Base-by-base conservation (phyloP, 352 stramenopile genomes). In the Elongisporangium prolatum region DNA sequence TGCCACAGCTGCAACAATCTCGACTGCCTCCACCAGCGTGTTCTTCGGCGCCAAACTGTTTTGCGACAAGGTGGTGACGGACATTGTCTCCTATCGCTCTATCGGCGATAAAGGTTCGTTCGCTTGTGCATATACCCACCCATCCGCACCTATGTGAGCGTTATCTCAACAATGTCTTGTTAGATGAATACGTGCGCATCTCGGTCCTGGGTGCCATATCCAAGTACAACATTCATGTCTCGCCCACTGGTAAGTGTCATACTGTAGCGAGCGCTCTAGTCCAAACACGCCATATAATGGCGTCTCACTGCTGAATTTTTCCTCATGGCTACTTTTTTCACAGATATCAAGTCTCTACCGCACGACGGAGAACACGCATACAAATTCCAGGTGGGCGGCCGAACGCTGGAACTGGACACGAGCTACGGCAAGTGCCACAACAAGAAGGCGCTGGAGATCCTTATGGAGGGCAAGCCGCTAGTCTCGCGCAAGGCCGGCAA, bases 11-110 rank as follows among this genome's bases (percentile, higher is more conserved):
- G 77, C 75, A 22, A 72, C 79, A 28, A 87, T 91, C 40, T 82
- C 69, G 56, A 91, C 77, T 47, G 79, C 81, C 25, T 91, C 81
- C 1, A 68, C 67, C 20, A 80, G 71, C 21, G 75, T 86, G 37
- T 91, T 86, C 59, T 88, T 89, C 21, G 82, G 79, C 2, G 82
- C 79, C 9, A 91, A 91, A 61, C 49, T 86, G 40, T 25, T 86
- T 21, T 91, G 82, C 56, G 74, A 88, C 60, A 79, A 68, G 53
- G 73, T 91, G 38, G 80, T 91, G 25, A 89, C 80, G 49, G 82
- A 91, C 64, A 71, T 91, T 34, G 65, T 72, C 20, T 83, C 82
- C n/a, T 87, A 69, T 54, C 74, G 82, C 52, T 74, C 69, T 61
- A 64, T 86, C 50, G 79, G 77, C 17, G 75, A 91, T 37, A 77